Evolutionary conservation across 169 alveolate species (phyloP).

Genomic region (Cyclospora cayetanensis): DNA sequence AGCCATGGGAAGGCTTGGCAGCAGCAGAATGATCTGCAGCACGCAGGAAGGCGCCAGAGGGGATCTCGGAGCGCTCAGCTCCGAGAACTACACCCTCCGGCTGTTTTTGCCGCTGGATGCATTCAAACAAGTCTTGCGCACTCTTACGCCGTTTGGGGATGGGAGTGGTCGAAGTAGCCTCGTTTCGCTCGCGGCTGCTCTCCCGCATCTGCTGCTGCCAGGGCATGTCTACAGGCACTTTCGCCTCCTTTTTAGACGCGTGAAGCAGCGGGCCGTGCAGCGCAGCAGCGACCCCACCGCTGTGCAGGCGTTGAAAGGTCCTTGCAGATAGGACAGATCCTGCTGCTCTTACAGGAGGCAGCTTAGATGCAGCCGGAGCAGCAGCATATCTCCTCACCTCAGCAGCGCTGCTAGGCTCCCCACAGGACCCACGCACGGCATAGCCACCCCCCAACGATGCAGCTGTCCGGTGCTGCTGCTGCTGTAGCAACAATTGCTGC

Average conservation of each 20-base stretch:
- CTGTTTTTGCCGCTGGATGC: background rate
- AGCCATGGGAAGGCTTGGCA: background rate
- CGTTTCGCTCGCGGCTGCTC: too few species aligned
- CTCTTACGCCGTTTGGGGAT: background rate
- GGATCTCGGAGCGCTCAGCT: background rate
- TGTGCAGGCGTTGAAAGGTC: background rate
- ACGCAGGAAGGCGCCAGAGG: background rate
- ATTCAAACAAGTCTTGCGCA: background rate
- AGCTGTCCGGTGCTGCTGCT: background rate
- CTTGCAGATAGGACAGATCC: background rate
- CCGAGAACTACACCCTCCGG: background rate
- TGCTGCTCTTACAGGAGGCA: background rate
- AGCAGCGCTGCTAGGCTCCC: background rate
- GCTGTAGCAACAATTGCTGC: background rate
- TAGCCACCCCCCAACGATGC: background rate
- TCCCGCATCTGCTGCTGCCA: background rate
- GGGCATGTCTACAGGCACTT: background rate
- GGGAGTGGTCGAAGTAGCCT: background rate
- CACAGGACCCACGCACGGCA: background rate
- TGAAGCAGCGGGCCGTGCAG: background rate
- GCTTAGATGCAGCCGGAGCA: background rate
- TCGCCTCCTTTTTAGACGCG: background rate
- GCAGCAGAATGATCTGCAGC: background rate
- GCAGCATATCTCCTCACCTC: background rate
- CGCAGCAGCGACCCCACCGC: background rate